A percentile compares a stretch with the other conserved stretches of the same genome.
phyloP scores from a whole-genome alignment of 225 moss, liverwort and hornwort genomes.

The Bryoerythrophyllum caledonicum region DNA sequence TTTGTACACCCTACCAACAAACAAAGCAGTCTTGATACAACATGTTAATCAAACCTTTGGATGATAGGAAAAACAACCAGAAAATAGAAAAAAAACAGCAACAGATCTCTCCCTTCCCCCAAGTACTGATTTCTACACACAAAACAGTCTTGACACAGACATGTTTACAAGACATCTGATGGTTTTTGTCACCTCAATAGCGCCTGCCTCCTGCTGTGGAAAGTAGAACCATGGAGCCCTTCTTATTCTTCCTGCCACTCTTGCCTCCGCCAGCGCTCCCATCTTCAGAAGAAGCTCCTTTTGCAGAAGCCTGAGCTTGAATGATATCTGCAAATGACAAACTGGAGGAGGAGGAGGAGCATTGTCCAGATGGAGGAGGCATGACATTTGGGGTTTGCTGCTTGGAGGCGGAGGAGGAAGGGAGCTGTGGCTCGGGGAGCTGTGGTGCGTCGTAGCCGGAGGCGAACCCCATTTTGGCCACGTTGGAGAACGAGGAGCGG shows the following conservation, averaged over 20 bases:
- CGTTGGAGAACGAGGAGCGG: constrained; percentile 75
- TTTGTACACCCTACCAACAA: constrained; percentile 27
- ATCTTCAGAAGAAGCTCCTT: constrained; percentile 43
- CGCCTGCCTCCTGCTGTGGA: constrained; percentile 94
- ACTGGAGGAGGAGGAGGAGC: constrained; percentile 35
- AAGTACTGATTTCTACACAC: constrained; percentile 22
- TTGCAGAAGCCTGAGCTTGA: constrained; percentile 54
- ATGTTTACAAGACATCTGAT: constrained; percentile 37
- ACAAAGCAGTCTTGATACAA: constrained; percentile 28
- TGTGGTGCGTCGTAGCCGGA: constrained; percentile 91
- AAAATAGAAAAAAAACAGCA: constrained; percentile 6
- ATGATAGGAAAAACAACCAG: constrained; percentile 18
- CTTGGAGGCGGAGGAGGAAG: constrained; percentile 47
- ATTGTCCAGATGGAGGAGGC: constrained; percentile 39
- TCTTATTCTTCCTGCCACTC: constrained; percentile 79
- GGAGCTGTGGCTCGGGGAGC: constrained; percentile 49
- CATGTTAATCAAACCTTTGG: constrained; percentile 42
- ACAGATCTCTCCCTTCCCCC: not conserved
- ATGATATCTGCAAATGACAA: constrained; percentile 93
- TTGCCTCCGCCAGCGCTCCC: constrained; percentile 32
- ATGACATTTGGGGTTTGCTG: constrained; percentile 22
- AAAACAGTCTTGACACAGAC: constrained; percentile 27
- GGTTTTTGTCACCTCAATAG: constrained; percentile 44
- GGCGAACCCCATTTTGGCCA: constrained; percentile 94
- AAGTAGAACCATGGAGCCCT: constrained; percentile 81